Evolutionary conservation across 2,329 filamentous ascomycete genomes (phyloP).

Genomic region (Bipolaris zeicola): DNA sequence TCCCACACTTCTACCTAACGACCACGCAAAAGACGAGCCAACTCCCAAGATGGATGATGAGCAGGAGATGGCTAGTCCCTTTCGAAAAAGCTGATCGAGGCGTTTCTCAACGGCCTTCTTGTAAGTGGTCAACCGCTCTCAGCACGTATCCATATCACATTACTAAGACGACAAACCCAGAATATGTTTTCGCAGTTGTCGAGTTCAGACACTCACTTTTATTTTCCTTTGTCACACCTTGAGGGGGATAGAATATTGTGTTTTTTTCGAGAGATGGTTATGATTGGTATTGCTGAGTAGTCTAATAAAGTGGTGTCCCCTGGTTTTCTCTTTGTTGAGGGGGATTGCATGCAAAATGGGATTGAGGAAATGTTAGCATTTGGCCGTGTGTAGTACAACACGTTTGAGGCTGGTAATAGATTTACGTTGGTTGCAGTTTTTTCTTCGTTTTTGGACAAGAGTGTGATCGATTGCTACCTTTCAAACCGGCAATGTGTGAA

Average conservation of each 20-base stretch:
- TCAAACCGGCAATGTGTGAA: neutral
- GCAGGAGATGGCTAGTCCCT: neutral
- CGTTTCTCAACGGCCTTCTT: neutral
- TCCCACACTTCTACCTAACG: neutral
- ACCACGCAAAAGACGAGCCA: neutral
- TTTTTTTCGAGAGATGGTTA: neutral
- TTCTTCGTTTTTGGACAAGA: neutral
- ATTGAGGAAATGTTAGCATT: neutral
- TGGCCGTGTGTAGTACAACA: neutral
- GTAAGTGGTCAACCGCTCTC: conserved; percentile 1
- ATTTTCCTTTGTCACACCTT: neutral
- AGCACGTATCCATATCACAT: neutral
- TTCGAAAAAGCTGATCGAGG: conserved; percentile 1
- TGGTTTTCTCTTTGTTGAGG: neutral
- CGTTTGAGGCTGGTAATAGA: conserved; percentile 4
- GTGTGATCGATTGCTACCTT: neutral
- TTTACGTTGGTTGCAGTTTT: neutral
- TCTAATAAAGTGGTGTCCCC: neutral
- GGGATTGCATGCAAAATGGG: neutral
- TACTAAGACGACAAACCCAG: conserved; percentile 1
- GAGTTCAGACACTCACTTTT: neutral
- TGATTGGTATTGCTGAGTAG: neutral
- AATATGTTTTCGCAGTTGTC: neutral
- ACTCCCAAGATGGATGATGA: neutral
- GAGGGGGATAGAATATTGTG: neutral